Evolutionary conservation across 345 rosid genomes (phyloP).

Genomic region (Bretschneidera sinensis): DNA sequence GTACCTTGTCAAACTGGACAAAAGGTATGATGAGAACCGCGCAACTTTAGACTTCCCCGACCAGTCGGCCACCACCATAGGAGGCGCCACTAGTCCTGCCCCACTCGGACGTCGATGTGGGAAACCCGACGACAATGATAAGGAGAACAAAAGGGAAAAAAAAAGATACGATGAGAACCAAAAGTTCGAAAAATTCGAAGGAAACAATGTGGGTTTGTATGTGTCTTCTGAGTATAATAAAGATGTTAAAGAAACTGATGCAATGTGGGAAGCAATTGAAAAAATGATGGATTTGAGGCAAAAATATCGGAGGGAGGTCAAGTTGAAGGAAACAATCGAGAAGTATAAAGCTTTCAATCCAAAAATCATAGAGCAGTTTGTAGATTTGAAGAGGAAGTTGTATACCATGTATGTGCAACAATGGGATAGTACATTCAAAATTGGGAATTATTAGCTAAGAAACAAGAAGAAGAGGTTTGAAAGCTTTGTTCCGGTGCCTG

Average conservation of each 20-base stretch:
- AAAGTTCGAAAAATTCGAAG: conserved; percentile 94
- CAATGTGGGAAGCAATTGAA: conserved; percentile 87
- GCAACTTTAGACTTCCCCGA: conserved; percentile 92
- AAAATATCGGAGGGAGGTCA: conserved; percentile 80
- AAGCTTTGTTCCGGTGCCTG: conserved; percentile 88
- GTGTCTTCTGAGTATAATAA: conserved; percentile 88
- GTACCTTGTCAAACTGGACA: too few species aligned
- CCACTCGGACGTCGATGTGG: conserved; percentile 62
- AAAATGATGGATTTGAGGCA: conserved; percentile 87
- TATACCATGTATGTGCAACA: conserved; percentile 61
- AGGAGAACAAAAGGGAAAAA: conserved; percentile 79
- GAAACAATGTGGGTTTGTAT: conserved; percentile 87
- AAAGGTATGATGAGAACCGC: too few species aligned
- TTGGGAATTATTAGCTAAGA: conserved; percentile 78
- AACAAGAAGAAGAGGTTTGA: conserved; percentile 91
- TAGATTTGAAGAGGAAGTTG: conserved; percentile 83
- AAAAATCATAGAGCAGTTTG: conserved; percentile 87
- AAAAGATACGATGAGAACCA: conserved; percentile 92
- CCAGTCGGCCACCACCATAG: conserved; percentile 54
- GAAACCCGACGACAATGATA: conserved; percentile 66
- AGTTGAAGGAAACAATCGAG: conserved; percentile 81
- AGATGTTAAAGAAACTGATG: conserved; percentile 93
- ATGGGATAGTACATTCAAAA: conserved; percentile 89
- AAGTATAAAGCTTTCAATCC: conserved; percentile 89
- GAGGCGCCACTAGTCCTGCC: conserved; percentile 40